Evolutionary conservation across 495 filamentous ascomycete species (phyloP), one percentile per base, ranked within the genome.

Genomic region (Aspergillus kassunensis): DNA sequence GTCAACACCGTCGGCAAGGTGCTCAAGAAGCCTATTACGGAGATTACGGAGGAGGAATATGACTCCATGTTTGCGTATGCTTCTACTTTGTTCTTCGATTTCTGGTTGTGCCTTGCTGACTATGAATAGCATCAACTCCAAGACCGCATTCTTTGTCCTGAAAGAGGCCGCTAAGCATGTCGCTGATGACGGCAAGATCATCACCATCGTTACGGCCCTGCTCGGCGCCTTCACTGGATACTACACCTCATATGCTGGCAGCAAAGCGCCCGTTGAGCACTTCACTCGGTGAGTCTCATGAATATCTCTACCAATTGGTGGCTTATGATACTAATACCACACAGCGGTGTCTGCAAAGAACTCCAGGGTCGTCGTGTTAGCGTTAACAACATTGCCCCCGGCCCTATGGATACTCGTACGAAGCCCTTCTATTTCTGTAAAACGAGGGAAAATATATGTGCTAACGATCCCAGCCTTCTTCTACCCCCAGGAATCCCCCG

Each of bases 1-100:
- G 65, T 81, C 15, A 80, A 80, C 52, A 80, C 77, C 16, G 72
- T 80, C 2, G 79, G 75, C 23, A 71, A 67, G 54, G 68, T 69
- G 18, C 57, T 69, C 23, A 72, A 66, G 50, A 72, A 80, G 61
- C 71, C 77, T 0, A 77, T 79, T 24, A 71, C 70, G 4, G 69
- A 71, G 44, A 73, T 79, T 56, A 58, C 39, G 0, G 79, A 80
- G 56, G 70, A 71, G 39, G 67, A 73, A 8, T 79, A 78, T 65
- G 78, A 81, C 59, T 41, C 56, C 1, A 73, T 71, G 63, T 73
- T 71, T 56, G 68, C 63, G 63, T 66, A 64, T 49, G 63, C 57
- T 1, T 27, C 18, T 43, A 19, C 23, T 44, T 18, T 13, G n/a
- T 31, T 31, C 21, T 30, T 12, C n/a, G 27, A 2, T 27, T 41